Conservation (phyloP, 495 filamentous ascomycete genomes). For the Pyrenopolyporus hunteri region DNA sequence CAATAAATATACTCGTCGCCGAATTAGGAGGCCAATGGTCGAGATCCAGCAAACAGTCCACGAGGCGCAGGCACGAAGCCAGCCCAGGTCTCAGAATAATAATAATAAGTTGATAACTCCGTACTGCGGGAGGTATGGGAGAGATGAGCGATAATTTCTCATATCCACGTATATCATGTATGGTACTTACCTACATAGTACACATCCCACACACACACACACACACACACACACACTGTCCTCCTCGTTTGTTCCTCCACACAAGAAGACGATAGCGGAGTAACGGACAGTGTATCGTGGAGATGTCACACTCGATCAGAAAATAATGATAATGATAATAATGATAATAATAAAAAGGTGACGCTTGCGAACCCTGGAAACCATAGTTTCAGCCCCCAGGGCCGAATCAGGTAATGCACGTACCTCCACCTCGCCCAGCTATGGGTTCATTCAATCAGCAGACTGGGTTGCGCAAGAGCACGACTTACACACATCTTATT, state of each 20-base stretch:
- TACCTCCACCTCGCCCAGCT: slow-evolving; percentile 3
- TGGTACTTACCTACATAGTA: no score
- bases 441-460: slow-evolving; percentile 13
- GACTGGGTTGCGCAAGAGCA: slow-evolving; percentile 29
- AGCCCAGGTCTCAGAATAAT: slow-evolving; percentile 30
- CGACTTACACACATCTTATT: slow-evolving; percentile 13
- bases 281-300: slow-evolving; percentile 10
- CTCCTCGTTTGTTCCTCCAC: slow-evolving; percentile 22
- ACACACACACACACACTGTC: no score
- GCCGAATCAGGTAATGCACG: slow-evolving; percentile 16
- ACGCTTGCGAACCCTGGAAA: slow-evolving; percentile 13
- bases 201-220: slow-evolving; percentile 34
- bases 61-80: slow-evolving; percentile 11
- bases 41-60: slow-evolving; percentile 17
- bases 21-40: slow-evolving; percentile 2
- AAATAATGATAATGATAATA: no score
- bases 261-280: neutral
- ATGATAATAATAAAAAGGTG: no score
- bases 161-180: no score
- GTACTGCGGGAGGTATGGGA: neutral
- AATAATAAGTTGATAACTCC: slow-evolving; percentile 10
- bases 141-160: slow-evolving; percentile 17
- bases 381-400: slow-evolving; percentile 19
- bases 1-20: slow-evolving; percentile 24
- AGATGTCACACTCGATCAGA: slow-evolving; percentile 10